Conservation (phyloP, 352 stramenopile species). For the Chrysophaeum taylorii region DNA sequence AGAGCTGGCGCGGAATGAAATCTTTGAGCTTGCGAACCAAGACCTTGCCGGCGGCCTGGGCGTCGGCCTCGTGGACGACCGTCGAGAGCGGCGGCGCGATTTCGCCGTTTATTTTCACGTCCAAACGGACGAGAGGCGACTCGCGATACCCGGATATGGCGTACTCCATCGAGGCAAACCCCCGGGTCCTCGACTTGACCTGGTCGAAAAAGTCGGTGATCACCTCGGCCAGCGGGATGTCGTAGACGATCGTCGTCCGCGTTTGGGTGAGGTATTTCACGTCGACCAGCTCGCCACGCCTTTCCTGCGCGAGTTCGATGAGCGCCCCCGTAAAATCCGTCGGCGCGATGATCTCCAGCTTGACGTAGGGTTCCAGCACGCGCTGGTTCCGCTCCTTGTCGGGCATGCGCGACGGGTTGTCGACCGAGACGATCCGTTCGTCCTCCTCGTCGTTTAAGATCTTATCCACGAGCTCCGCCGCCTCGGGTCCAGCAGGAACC, state of each 20-base stretch:
- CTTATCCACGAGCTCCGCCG: slow-evolving; percentile 44
- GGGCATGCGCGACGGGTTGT: slow-evolving; percentile 40
- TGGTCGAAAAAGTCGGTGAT: slow-evolving; percentile 99
- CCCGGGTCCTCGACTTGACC: slow-evolving; percentile 93
- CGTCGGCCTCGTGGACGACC: slow-evolving; percentile 61
- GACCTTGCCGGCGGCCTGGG: slow-evolving; percentile 48
- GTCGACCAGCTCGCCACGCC: slow-evolving; percentile 63
- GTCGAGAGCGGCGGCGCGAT: slow-evolving; percentile 53
- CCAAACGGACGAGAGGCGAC: slow-evolving; percentile 75
- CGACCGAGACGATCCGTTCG: slow-evolving; percentile 24
- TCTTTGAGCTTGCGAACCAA: slow-evolving; percentile 59
- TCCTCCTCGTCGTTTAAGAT: slow-evolving; percentile 37
- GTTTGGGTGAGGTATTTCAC: slow-evolving; percentile 94
- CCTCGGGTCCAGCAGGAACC: slow-evolving; percentile 30
- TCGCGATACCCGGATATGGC: slow-evolving; percentile 81
- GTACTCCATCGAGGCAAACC: slow-evolving; percentile 97
- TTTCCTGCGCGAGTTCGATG: slow-evolving; percentile 65
- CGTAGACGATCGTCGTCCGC: slow-evolving; percentile 55
- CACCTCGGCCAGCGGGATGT: slow-evolving; percentile 86
- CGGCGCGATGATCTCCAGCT: slow-evolving; percentile 57
- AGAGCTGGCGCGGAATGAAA: slow-evolving; percentile 92
- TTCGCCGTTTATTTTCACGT: slow-evolving; percentile 75
- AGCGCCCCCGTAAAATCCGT: slow-evolving; percentile 66
- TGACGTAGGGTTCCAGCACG: slow-evolving; percentile 56
- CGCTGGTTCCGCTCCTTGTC: slow-evolving; percentile 25